Conservation (phyloP, 176 grass and related monocot species). For the Raddia distichophylla region DNA sequence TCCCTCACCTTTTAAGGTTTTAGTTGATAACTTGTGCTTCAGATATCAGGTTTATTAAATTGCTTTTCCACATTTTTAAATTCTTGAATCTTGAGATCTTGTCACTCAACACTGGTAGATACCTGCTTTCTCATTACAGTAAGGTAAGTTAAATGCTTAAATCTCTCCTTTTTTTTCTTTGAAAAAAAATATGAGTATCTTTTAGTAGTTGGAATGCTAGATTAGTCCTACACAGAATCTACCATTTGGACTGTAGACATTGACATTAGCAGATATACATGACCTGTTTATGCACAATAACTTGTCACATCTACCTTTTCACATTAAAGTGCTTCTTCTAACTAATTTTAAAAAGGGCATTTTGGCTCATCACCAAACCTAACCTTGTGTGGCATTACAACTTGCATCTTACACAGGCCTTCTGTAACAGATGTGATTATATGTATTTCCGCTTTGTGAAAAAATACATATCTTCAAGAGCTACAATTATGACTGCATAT, state of each 20-base stretch:
- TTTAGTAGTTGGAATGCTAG: constrained; percentile 36
- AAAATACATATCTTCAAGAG: constrained; percentile 12
- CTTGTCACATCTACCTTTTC: neutral
- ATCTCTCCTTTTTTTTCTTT: neutral
- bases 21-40: constrained; percentile 26
- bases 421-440: constrained; percentile 3
- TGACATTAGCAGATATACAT: neutral
- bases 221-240: neutral
- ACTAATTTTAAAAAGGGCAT: constrained; percentile 6
- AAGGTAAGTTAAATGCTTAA: constrained; percentile 26
- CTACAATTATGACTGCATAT: neutral
- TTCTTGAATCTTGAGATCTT: neutral
- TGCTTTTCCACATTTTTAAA: neutral
- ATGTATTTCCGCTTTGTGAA: neutral
- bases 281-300: constrained; percentile 17
- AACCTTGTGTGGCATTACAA: neutral
- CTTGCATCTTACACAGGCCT: constrained; percentile 6
- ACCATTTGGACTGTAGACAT: constrained; percentile 8
- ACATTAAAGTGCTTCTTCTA: neutral
- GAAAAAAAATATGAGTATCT: neutral
- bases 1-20: constrained; percentile 11
- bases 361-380: neutral
- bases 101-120: constrained; percentile 17
- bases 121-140: constrained; percentile 3
- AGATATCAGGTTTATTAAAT: neutral